Percentiles rank a stretch among this genome's conserved stretches.
These are phyloP conservation scores for Sapria himalayana DNA, from an alignment of 345 rosid species.

Conservation along the genomic window DNA sequence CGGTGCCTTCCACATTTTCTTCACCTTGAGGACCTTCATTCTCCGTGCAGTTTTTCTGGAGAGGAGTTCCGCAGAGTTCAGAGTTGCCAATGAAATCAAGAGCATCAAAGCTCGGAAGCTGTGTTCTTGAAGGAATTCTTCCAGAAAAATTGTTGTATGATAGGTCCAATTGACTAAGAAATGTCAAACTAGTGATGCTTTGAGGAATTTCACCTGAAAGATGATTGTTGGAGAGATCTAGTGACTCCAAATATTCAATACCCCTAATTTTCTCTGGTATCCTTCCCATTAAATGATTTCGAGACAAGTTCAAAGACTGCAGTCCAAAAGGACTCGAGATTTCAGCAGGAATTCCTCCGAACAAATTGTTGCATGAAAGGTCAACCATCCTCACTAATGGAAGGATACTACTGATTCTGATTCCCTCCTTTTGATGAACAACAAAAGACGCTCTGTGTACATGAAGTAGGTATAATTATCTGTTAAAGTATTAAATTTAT, in stretches of 20 bases:
- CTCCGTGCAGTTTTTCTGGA: constrained; percentile 5
- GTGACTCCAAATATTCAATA: constrained; percentile 4
- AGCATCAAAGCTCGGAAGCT: constrained; percentile 7
- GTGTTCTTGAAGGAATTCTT: constrained; percentile 10
- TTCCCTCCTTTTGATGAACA: constrained; percentile 2
- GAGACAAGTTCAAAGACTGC: constrained; percentile 5
- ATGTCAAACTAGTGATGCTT: constrained; percentile 1
- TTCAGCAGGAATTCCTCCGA: constrained; percentile 4
- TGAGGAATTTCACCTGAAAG: constrained; percentile 8
- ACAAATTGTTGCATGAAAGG: constrained; percentile 4
- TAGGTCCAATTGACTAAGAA: constrained; percentile 7
- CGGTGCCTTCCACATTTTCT: background rate
- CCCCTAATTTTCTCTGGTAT: constrained; percentile 5
- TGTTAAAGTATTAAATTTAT: no score
- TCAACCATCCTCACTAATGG: constrained; percentile 7
- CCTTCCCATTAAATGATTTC: constrained; percentile 7
- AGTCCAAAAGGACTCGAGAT: constrained; percentile 1
- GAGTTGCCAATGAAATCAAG: constrained; percentile 12
- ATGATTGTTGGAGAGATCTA: constrained; percentile 10
- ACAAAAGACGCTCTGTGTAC: constrained; percentile 3
- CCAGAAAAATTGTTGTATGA: constrained; percentile 13
- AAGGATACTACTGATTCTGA: background rate
- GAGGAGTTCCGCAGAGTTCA: constrained; percentile 7
- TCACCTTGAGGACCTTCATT: constrained; percentile 1
- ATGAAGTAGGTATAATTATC: no score